A percentile compares a stretch with the other conserved stretches of the same genome.
Conservation (phyloP, 1,284 basidiomycete species). For the Megacollybia platyphylla region DNA sequence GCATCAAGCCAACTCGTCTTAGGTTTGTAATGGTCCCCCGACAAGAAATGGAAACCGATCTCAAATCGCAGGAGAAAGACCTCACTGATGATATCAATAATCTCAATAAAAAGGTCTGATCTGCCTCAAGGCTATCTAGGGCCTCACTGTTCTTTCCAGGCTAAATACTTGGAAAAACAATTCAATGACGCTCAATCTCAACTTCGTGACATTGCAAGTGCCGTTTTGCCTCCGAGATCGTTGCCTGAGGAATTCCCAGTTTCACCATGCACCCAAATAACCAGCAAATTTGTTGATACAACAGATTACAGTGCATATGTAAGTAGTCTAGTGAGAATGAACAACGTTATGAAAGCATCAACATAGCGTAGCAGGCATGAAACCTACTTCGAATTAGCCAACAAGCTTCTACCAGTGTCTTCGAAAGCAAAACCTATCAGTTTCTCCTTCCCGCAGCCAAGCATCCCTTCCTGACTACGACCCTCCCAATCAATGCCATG, state of each 20-base stretch:
- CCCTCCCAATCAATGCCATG: constrained; percentile 32
- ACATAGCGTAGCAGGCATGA: not conserved
- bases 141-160: constrained; percentile 24
- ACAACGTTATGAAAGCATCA: not conserved
- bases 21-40: constrained; percentile 89
- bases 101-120: constrained; percentile 63
- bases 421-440: constrained; percentile 45
- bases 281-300: constrained; percentile 10
- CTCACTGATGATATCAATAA: constrained; percentile 69
- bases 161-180: constrained; percentile 85
- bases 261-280: constrained; percentile 48
- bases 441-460: constrained; percentile 43
- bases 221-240: not conserved
- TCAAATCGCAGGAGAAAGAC: constrained; percentile 69
- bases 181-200: constrained; percentile 82
- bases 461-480: constrained; percentile 25
- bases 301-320: not conserved
- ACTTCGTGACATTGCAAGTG: constrained; percentile 73
- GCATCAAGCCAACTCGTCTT: constrained; percentile 1
- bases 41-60: constrained; percentile 60
- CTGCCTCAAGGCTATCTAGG: not conserved
- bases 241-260: constrained; percentile 21
- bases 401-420: constrained; percentile 34
- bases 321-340: not conserved
- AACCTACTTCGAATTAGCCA: not conserved